Percentiles rank a stretch among this genome's conserved stretches.
Evolutionary conservation across 495 filamentous ascomycete genomes (phyloP).

Genomic region (Melanomma pulvis-pyrius): DNA sequence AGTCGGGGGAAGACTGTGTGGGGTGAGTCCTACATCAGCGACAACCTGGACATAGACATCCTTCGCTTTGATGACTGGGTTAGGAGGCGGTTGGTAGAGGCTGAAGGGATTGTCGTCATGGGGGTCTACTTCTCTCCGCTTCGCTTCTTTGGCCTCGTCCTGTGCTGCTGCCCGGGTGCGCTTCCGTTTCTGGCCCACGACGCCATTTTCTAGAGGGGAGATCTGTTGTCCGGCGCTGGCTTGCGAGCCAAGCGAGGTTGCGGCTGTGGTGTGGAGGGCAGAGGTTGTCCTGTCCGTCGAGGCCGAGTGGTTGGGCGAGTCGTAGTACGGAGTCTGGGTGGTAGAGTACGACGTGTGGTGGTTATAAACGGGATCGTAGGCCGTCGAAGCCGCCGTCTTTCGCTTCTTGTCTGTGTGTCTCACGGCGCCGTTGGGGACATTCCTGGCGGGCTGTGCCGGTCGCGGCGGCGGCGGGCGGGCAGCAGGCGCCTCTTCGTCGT

Average conservation of each 20-base stretch:
- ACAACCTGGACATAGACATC: conserved; percentile 85
- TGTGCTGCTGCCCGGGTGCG: conserved; percentile 75
- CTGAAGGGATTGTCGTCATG: conserved; percentile 70
- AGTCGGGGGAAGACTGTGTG: conserved; percentile 9
- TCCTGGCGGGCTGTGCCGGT: conserved; percentile 20
- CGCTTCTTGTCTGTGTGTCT: conserved; percentile 67
- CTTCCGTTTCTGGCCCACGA: conserved; percentile 83
- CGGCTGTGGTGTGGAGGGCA: conserved; percentile 76
- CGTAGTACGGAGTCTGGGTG: conserved; percentile 68
- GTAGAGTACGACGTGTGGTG: conserved; percentile 67
- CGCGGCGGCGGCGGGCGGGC: conserved; percentile 3
- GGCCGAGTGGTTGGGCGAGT: conserved; percentile 64
- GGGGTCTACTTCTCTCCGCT: conserved; percentile 66
- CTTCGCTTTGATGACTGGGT: conserved; percentile 85
- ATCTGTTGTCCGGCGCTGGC: conserved; percentile 56
- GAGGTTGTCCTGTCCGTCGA: conserved; percentile 89
- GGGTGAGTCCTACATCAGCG: conserved; percentile 69
- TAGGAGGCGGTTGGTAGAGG: conserved; percentile 80
- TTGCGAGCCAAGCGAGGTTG: conserved; percentile 81
- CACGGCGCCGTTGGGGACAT: conserved; percentile 44
- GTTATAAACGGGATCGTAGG: conserved; percentile 67
- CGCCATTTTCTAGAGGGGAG: conserved; percentile 53
- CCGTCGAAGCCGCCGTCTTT: conserved; percentile 62
- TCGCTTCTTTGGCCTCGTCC: conserved; percentile 67
- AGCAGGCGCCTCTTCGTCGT: conserved; percentile 56